phyloP scores from a whole-genome alignment of 176 grass and related monocot genomes.

The Cenchrus americanus region DNA sequence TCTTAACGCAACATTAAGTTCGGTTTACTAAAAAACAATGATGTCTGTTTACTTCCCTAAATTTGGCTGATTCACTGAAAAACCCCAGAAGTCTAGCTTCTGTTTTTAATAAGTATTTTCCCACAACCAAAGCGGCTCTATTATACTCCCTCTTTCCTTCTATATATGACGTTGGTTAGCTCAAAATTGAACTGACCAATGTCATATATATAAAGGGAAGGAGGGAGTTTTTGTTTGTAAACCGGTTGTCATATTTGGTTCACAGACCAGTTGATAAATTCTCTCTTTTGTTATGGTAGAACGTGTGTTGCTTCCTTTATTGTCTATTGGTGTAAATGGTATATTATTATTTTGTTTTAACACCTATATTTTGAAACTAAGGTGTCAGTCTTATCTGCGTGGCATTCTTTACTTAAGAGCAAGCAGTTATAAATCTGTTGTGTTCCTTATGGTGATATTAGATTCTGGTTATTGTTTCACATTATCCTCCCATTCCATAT shows the following conservation, averaged over 20 bases:
- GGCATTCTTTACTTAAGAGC: not conserved
- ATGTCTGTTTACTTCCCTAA: not conserved
- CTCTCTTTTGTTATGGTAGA: conserved; percentile 15
- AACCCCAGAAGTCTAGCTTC: not conserved
- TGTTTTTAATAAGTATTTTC: conserved; percentile 6
- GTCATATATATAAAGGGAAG: no score
- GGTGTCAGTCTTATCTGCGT: not conserved
- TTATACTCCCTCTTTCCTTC: not conserved
- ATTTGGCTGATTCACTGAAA: not conserved
- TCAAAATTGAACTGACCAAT: no score
- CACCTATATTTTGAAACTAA: not conserved
- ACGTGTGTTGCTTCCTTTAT: conserved; percentile 23
- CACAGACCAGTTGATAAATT: not conserved
- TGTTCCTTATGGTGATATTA: not conserved
- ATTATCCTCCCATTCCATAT: not conserved
- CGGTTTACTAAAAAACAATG: not conserved
- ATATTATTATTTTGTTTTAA: not conserved
- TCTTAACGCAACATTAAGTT: not conserved
- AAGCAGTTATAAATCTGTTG: not conserved
- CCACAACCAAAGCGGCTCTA: not conserved
- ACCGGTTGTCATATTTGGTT: conserved; percentile 12
- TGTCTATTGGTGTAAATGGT: not conserved
- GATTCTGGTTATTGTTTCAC: conserved; percentile 18
- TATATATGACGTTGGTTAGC: no score
- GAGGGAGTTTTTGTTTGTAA: conserved; percentile 16